Conservation (phyloP, 2,329 filamentous ascomycete species). For the Helotiales sp. region DNA sequence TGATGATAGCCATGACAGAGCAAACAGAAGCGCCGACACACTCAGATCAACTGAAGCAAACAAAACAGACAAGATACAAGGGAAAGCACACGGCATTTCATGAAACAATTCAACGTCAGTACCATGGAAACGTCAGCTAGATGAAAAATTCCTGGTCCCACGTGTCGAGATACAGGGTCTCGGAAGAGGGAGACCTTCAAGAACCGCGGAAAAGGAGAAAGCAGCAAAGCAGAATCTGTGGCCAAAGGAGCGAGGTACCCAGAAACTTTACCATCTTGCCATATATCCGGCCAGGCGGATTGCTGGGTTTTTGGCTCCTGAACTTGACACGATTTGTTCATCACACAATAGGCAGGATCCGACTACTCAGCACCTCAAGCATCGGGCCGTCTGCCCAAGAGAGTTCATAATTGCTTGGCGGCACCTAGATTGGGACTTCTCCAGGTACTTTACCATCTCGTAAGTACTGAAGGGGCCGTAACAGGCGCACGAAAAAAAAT, state of each 20-base stretch:
- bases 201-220: slow-evolving; percentile 9
- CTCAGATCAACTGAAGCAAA: slow-evolving; percentile 11
- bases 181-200: slow-evolving; percentile 5
- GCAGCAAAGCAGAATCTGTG: not conserved
- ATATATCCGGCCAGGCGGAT: slow-evolving; percentile 11
- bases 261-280: slow-evolving; percentile 3
- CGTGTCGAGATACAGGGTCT: slow-evolving; percentile 12
- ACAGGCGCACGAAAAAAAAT: not conserved
- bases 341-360: slow-evolving; percentile 14
- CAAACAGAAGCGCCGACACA: slow-evolving; percentile 5
- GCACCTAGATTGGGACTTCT: not conserved
- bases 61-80: slow-evolving; percentile 5
- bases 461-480: not conserved
- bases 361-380: not conserved
- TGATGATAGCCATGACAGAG: slow-evolving; percentile 26
- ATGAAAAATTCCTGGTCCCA: slow-evolving; percentile 11
- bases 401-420: not conserved
- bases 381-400: slow-evolving; percentile 12
- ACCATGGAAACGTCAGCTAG: slow-evolving; percentile 12
- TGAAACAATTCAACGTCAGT: slow-evolving; percentile 8
- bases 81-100: slow-evolving; percentile 2
- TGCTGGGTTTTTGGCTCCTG: not conserved
- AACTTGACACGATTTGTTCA: not conserved
- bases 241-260: slow-evolving; percentile 4
- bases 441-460: not conserved